A percentile compares a stretch with the other conserved stretches of the same genome.
Evolutionary conservation across 169 alveolate species (phyloP).

Genomic region (Cryptosporidium sp.): DNA sequence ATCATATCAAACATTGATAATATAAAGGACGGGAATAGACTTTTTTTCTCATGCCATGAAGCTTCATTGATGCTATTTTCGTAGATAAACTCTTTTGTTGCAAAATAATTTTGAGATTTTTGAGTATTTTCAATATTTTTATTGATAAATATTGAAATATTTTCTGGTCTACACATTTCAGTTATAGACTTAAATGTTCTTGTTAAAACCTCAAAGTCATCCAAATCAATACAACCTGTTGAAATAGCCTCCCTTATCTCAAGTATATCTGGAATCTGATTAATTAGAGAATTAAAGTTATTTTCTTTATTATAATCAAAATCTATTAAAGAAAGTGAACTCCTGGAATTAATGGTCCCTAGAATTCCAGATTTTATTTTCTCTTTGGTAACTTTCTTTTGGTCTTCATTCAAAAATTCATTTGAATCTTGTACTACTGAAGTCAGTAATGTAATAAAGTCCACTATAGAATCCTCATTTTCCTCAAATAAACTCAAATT

Average conservation of each 20-base stretch:
- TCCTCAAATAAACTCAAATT: not conserved
- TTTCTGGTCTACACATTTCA: slow-evolving; percentile 52
- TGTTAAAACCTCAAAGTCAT: slow-evolving; percentile 43
- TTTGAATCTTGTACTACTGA: slow-evolving; percentile 21
- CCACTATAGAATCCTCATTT: slow-evolving; percentile 35
- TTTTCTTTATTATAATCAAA: not conserved
- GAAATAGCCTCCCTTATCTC: slow-evolving; percentile 57
- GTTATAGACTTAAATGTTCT: slow-evolving; percentile 4
- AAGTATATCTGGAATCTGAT: slow-evolving; percentile 41
- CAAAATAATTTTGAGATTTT: not conserved
- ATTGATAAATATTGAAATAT: slow-evolving; percentile 26
- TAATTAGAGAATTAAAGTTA: not conserved
- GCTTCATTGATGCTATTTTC: not conserved
- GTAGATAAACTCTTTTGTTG: not conserved
- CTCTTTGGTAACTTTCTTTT: not conserved
- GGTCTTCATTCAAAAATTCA: not conserved
- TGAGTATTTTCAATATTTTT: not conserved
- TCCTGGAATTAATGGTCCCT: not conserved
- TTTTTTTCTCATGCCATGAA: not conserved
- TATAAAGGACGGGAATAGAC: slow-evolving; percentile 30
- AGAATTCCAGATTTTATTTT: not conserved
- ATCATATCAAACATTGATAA: slow-evolving; percentile 6
- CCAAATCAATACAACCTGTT: slow-evolving; percentile 38
- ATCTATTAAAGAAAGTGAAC: slow-evolving; percentile 4
- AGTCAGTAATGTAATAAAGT: slow-evolving; percentile 24